Base-by-base conservation (phyloP, 2,329 filamentous ascomycete species). In the Phoma sp. region DNA sequence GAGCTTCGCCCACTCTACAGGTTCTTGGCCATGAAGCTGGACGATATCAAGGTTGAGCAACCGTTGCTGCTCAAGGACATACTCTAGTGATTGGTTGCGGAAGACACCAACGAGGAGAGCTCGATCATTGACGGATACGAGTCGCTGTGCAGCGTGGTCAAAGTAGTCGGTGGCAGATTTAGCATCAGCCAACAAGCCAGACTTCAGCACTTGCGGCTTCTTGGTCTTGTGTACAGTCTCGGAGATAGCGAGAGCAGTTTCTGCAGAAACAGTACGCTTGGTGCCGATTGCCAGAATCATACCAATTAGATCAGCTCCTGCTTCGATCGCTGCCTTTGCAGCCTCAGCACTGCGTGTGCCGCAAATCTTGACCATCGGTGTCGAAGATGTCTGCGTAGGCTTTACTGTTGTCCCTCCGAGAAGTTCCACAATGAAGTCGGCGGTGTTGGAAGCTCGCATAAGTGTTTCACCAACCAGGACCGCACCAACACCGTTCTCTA, bases 381-480 rank as follows among this genome's bases (percentile, higher is more conserved):
- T 21, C 63, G 68, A 82, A 33, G 46, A 28, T 7, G 33, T 34
- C n/a, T 49, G 34, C 17, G 60, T 38, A 14, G 62, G 43, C 54
- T 53, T 46, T 48, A 61, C n/a, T 40, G 40, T 64, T 17, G 74
- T 73, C 26, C 81, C 81, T 32, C 91, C 88, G 62, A 96, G 90
- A 20, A 99, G 85, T 66, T 93, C 84, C 28, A 85, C 83, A 69
- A 98, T 96, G 77, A 99, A 99, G 20, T 82, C 79, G 18, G 87
- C 84, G 10, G 92, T 92, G 68, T 98, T 86, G 10, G 88, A 83
- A 2, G 95, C 93, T 56, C 92, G 87, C 93, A 99, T 98, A 60
- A 99, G 86, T 45, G 96, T 91, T 76, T 99, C 95, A 14, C 95
- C 95, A 7, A 99, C 93, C 4, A 99, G 84, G 11, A 99, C 89